Evolutionary conservation across 1,284 basidiomycete species (phyloP), one percentile per base, ranked within the genome.

Genomic region (Chiua sp.): DNA sequence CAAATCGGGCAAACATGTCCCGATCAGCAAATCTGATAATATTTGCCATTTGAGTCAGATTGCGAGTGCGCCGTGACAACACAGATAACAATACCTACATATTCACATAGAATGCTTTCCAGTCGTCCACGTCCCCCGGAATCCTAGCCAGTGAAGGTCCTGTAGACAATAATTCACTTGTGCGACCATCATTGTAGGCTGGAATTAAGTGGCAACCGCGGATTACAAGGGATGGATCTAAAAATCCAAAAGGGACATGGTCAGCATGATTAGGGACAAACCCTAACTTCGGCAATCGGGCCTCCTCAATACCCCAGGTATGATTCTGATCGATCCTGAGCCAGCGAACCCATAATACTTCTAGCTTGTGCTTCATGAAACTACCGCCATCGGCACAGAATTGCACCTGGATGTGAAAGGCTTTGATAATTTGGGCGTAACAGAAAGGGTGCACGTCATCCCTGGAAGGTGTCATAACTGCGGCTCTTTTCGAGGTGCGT

Each of bases 391-490:
- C 52, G 0, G 30, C 33, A 52, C 49, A 56, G 15, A 32, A 52
- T 3, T 13, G 20, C 2, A 60, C 48, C 4, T 56, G 3, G 1
- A 56, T 23, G 15, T 44, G n/a, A 16, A 63, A 62, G 3, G 26
- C 60, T 2, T 48, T 37, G 30, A 63, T 7, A 2, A 62, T 3
- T 3, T 53, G 59, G 7, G 42, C 39, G 13, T 69, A 72, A 63
- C 65, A 66, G 53, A 56, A 71, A 1, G 68, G 68, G 32, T 66
- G 67, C 47, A 12, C 35, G 7, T 37, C 35, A 13, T 77, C 72
- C 33, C 61, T 64, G 7, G 70, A 65, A 0, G 67, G 56, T 1
- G 77, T 62, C 74, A 82, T 79, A 46, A 82, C 60, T 8, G 71
- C 51, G 42, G 42, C 26, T 2, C 12, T 15, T 15, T 13, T 37